Evolutionary conservation across 345 rosid genomes (phyloP), one percentile per base, ranked within the genome.

Genomic region (Schrenkiella parvula): DNA sequence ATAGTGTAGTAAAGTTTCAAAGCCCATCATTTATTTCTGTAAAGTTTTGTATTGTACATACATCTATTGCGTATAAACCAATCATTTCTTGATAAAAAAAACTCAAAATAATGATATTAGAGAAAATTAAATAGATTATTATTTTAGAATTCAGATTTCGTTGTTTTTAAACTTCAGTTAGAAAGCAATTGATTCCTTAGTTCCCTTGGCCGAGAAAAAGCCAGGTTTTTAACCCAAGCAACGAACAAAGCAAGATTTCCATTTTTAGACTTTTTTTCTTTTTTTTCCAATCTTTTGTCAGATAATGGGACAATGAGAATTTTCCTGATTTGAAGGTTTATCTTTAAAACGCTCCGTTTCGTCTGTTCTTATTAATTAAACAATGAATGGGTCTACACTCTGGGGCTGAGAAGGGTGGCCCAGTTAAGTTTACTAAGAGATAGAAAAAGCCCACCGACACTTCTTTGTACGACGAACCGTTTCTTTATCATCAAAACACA

Each of bases 401-500:
- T 5, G 21, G 22, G 32, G 41, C 58, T 14, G 21, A 23, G 14
- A 52, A 6, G 43, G 39, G 35, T 63, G 79, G 58, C 59, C 79
- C 79, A 68, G 12, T 55, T 38, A 21, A 13, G 54, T 54, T 55
- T 14, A 76, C 25, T 62, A 54, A 41, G n/a, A 31, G 61, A 32
- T 42, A 60, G 64, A 23, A 51, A 72, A 64, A 61, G 74, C 79
- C 79, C 78, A 63, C 79, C 74, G 70, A 69, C 75, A 75, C 59
- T 51, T 52, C 39, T 32, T 19, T 26, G 5, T 9, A 62, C 48
- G 18, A 55, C 17, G 18, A 48, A 18, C 25, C 56, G 26, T 56
- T 39, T 70, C 52, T 64, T 8, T 29, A 48, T 46, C 26, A 47
- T 0, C 13, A 64, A 10, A 63, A 0, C 66, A 37, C 43, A 76